Conservation (phyloP, 768 basidiomycete species). For the Lactarius pseudohatsudake region DNA sequence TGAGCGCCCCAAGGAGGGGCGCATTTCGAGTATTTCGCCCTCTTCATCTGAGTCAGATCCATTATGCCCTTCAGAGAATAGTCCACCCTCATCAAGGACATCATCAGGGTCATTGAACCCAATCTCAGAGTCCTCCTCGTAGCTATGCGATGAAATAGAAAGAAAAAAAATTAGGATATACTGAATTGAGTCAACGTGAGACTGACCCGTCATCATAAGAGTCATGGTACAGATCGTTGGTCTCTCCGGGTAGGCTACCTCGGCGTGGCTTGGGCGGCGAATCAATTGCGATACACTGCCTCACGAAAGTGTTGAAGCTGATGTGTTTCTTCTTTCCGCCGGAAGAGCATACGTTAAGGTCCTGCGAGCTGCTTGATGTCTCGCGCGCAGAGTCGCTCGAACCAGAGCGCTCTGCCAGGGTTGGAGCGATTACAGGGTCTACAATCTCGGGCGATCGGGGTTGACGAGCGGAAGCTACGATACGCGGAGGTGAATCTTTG, state of each 20-base stretch:
- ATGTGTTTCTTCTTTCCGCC: conserved; percentile 80
- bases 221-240: conserved; percentile 32
- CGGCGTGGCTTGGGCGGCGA: conserved; percentile 49
- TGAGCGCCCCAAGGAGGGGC: conserved; percentile 40
- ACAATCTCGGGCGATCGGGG: conserved; percentile 26
- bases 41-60: conserved; percentile 43
- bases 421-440: conserved; percentile 28
- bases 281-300: conserved; percentile 92
- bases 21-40: conserved; percentile 65
- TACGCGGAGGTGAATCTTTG: conserved; percentile 72
- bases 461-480: conserved; percentile 36
- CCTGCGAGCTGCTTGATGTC: conserved; percentile 37
- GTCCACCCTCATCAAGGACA: conserved; percentile 32
- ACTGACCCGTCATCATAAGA: conserved; percentile 65
- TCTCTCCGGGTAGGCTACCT: conserved; percentile 23
- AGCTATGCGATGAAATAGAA: conserved; percentile 41
- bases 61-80: conserved; percentile 32
- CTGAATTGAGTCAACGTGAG: neutral
- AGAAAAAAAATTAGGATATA: conserved; percentile 9
- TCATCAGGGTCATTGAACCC: conserved; percentile 52
- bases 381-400: conserved; percentile 35
- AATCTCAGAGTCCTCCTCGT: conserved; percentile 69
- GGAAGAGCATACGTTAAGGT: conserved; percentile 33
- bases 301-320: conserved; percentile 96
- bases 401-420: conserved; percentile 25